These are phyloP conservation scores for Ascoidea tarda DNA, from an alignment of 805 yeast genomes.

Conservation along the genomic window DNA sequence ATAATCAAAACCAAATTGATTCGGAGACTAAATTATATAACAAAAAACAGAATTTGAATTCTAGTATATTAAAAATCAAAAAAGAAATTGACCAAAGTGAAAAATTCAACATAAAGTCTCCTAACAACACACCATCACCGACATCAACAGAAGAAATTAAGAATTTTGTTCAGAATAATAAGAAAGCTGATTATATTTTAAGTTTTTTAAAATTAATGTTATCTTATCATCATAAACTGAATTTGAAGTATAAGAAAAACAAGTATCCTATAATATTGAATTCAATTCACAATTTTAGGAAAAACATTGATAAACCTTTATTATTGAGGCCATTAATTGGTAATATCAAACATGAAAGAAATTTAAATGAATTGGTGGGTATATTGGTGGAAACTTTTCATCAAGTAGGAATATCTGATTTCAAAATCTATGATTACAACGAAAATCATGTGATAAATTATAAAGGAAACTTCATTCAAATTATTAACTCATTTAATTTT, in stretches of 20 bases:
- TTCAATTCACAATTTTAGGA: conserved; percentile 12
- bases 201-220: conserved; percentile 44
- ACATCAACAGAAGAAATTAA: conserved; percentile 12
- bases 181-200: conserved; percentile 39
- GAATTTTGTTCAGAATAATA: conserved; percentile 15
- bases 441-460: no score
- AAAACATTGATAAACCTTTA: conserved; percentile 16
- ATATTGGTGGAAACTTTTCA: neutral
- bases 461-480: neutral
- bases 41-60: conserved; percentile 28
- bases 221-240: conserved; percentile 40
- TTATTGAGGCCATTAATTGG: conserved; percentile 45
- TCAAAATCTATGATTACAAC: neutral
- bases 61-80: conserved; percentile 12
- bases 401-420: neutral
- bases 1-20: conserved; percentile 9
- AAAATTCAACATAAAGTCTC: neutral
- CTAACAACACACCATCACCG: neutral
- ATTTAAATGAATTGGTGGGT: conserved; percentile 15
- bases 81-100: neutral
- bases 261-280: conserved; percentile 32
- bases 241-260: conserved; percentile 25
- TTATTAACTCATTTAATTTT: no score
- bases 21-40: conserved; percentile 20
- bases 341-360: conserved; percentile 38